These are phyloP conservation scores for Penicillium thymicola DNA, from an alignment of 2,329 filamentous ascomycete species.

Conservation along the genomic window DNA sequence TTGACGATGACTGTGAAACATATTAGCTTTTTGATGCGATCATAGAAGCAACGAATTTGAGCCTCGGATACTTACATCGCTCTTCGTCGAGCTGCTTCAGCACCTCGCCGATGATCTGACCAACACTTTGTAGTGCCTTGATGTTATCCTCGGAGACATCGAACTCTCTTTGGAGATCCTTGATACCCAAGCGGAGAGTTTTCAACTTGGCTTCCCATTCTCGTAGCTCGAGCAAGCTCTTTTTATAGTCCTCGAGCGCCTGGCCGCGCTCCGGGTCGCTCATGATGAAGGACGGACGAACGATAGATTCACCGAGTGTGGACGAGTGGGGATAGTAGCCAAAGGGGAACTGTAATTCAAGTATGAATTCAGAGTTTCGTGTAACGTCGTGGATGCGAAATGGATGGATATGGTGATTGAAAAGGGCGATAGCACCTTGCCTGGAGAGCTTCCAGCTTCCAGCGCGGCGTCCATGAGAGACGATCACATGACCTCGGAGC, in stretches of 20 bases:
- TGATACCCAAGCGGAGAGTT: constrained; percentile 88
- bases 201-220: constrained; percentile 99
- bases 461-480: constrained; percentile 20
- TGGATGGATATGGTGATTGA: constrained; percentile 17
- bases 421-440: constrained; percentile 14
- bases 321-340: neutral
- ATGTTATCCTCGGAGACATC: constrained; percentile 99
- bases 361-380: neutral
- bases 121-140: constrained; percentile 97
- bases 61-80: constrained; percentile 67
- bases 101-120: constrained; percentile 98
- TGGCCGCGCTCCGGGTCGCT: constrained; percentile 58
- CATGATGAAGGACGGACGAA: constrained; percentile 29
- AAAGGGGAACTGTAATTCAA: neutral
- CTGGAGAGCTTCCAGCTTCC: constrained; percentile 33
- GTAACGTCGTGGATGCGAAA: constrained; percentile 2
- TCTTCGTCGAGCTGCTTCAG: constrained; percentile 98
- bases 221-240: constrained; percentile 84
- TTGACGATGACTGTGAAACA: constrained; percentile 81
- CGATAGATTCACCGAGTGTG: constrained; percentile 2
- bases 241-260: constrained; percentile 74
- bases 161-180: constrained; percentile 89
- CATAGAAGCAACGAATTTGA: constrained; percentile 3
- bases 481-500: constrained; percentile 15
- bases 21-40: constrained; percentile 18